Conservation (phyloP, 1,284 basidiomycete species). For the Puccinia novopanici region DNA sequence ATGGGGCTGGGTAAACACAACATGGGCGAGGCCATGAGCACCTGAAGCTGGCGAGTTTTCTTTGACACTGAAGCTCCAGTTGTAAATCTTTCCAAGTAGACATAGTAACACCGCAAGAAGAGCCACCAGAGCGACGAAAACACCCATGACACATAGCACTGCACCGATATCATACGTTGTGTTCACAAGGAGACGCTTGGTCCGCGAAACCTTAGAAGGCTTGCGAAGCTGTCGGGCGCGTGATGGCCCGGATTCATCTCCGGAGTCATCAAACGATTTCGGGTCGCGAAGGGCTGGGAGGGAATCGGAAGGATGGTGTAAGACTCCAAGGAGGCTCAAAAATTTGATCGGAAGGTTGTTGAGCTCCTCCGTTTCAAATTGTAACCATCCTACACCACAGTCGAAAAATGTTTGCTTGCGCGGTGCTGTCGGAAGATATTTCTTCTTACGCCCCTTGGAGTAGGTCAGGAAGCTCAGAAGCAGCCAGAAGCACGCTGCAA, state of each 20-base stretch:
- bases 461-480: not conserved
- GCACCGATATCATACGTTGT: conserved; percentile 24
- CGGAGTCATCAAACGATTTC: conserved; percentile 34
- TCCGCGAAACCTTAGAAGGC: not conserved
- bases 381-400: conserved; percentile 31
- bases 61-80: not conserved
- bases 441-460: conserved; percentile 22
- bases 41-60: not conserved
- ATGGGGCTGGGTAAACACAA: not conserved
- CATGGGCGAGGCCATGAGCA: not conserved
- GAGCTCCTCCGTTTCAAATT: conserved; percentile 11
- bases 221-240: not conserved
- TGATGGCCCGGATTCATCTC: conserved; percentile 14
- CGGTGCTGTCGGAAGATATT: not conserved
- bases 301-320: not conserved
- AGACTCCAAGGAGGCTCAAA: not conserved
- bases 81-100: not conserved
- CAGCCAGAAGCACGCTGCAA: conserved; percentile 15
- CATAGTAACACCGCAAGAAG: not conserved
- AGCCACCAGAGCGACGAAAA: not conserved
- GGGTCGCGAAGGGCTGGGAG: conserved; percentile 2
- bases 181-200: conserved; percentile 20
- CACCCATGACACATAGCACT: conserved; percentile 9
- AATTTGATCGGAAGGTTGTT: conserved; percentile 16
- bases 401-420: not conserved